Evolutionary conservation across 106 monocot genomes (phyloP), one percentile per base, ranked within the genome.

Genomic region (Dioscorea dumetorum): DNA sequence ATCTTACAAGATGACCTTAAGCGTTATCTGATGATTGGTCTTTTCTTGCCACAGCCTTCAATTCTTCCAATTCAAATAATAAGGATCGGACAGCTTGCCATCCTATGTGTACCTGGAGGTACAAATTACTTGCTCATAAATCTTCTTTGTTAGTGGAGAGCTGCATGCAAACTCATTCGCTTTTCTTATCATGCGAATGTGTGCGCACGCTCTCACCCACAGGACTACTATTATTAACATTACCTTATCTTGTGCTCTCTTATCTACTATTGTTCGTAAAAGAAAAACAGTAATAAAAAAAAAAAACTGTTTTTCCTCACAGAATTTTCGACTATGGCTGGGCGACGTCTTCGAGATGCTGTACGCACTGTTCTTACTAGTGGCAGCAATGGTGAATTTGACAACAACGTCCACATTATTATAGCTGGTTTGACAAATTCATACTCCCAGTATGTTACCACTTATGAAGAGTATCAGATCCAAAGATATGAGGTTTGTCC

Each of bases 291-390:
- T n/a, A n/a, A n/a, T 28, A 28, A 28, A 1, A 28, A 21, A 23
- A 12, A 12, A 24, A 22, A 3, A 12, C 22, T 8, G 19, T 14
- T 4, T 57, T 3, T 3, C 28, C 28, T 24, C 48, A 33, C 67
- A 78, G 78, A 78, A 12, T 78, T 78, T 62, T 72, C 78, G 2
- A 78, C 78, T 23, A 78, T 78, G 78, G 78, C 78, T 17, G 78
- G 78, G 2, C 72, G 78, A 35, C 60, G 78, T 3, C 62, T 78
- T 12, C 66, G 78, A 17, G 72, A 58, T 18, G 78, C 78, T 8
- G 78, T 78, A 34, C 72, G 60, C 18, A 32, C 50, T 2, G 24
- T 67, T 20, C 41, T 78, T 20, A 61, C 59, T 17, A 22, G 61
- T 50, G 68, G 23, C 17, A 50, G 50, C 0, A 48, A 50, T 5